Evolutionary conservation across 1,139 yeast genomes (phyloP).

Genomic region (Debaryomyces subglobosus): DNA sequence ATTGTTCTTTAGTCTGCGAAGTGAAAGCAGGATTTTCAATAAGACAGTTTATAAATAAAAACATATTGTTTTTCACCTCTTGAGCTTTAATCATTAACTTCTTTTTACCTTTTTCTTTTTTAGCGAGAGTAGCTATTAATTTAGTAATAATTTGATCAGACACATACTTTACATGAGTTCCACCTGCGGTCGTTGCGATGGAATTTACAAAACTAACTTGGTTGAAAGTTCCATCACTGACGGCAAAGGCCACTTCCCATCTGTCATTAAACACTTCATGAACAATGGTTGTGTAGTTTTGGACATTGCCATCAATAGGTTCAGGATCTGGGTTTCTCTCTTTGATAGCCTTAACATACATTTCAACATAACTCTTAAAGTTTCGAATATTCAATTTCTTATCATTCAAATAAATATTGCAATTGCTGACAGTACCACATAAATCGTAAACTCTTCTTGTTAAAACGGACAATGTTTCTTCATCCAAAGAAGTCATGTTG

Average conservation of each 20-base stretch:
- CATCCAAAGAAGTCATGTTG: constrained; percentile 80
- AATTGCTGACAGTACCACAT: constrained; percentile 91
- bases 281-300: constrained; percentile 59
- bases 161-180: constrained; percentile 89
- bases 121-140: constrained; percentile 59
- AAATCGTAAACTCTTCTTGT: constrained; percentile 94
- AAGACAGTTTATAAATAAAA: constrained; percentile 86
- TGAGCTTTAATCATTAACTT: constrained; percentile 78
- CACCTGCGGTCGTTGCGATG: constrained; percentile 96
- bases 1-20: constrained; percentile 95
- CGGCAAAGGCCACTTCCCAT: constrained; percentile 97
- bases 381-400: constrained; percentile 66
- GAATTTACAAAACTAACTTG: constrained; percentile 98
- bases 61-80: constrained; percentile 89
- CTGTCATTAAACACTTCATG: constrained; percentile 73
- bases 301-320: constrained; percentile 27
- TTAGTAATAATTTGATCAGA: constrained; percentile 83
- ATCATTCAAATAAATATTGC: constrained; percentile 80
- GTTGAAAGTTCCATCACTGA: constrained; percentile 84
- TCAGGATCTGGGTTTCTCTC: constrained; percentile 37
- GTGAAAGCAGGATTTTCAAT: constrained; percentile 97
- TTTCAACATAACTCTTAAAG: constrained; percentile 86
- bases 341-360: constrained; percentile 76
- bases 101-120: constrained; percentile 77
- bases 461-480: constrained; percentile 79